Percentiles rank a stretch among this genome's conserved stretches.
Evolutionary conservation across 805 yeast genomes (phyloP).

Genomic region (Myxozyma monticola): DNA sequence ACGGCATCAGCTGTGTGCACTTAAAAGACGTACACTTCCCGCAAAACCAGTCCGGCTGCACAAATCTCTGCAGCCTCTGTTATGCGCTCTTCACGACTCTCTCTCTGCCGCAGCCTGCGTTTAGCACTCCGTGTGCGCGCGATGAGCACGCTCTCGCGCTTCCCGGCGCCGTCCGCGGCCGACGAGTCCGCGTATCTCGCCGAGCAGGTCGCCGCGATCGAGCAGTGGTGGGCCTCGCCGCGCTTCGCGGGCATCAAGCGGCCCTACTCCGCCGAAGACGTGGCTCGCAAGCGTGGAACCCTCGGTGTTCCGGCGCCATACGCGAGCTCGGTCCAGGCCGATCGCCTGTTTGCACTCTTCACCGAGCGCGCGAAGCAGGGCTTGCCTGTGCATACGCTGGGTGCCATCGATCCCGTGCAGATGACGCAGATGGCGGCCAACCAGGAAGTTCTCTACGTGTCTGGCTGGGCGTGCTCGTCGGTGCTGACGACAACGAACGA

Average conservation of each 20-base stretch:
- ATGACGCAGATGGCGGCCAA: slow-evolving; percentile 57
- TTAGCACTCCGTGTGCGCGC: too few relatives aligned
- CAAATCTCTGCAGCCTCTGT: too few relatives aligned
- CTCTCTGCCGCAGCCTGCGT: too few relatives aligned
- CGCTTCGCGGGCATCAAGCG: slow-evolving; percentile 52
- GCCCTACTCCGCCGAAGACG: slow-evolving; percentile 54
- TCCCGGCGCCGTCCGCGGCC: slow-evolving; percentile 42
- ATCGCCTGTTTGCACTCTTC: slow-evolving; percentile 50
- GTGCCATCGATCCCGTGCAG: slow-evolving; percentile 63
- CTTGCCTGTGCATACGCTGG: slow-evolving; percentile 57
- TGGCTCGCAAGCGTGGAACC: slow-evolving; percentile 56
- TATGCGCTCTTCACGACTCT: too few relatives aligned
- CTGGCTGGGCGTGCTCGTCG: slow-evolving; percentile 65
- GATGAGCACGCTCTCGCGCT: slow-evolving; percentile 26
- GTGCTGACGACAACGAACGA: slow-evolving; percentile 61
- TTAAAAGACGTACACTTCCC: too few relatives aligned
- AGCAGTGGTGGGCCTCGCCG: slow-evolving; percentile 52
- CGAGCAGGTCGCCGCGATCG: slow-evolving; percentile 42
- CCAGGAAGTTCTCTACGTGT: slow-evolving; percentile 55
- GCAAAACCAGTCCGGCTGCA: too few relatives aligned
- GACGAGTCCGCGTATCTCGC: slow-evolving; percentile 39
- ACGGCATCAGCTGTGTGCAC: too few relatives aligned
- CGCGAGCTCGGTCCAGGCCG: slow-evolving; percentile 56
- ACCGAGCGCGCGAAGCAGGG: slow-evolving; percentile 44
- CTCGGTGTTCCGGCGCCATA: slow-evolving; percentile 38